A percentile compares a stretch with the other conserved stretches of the same genome.
phyloP scores from a whole-genome alignment of 2,329 filamentous ascomycete genomes.

The Arachnomyces sp. region DNA sequence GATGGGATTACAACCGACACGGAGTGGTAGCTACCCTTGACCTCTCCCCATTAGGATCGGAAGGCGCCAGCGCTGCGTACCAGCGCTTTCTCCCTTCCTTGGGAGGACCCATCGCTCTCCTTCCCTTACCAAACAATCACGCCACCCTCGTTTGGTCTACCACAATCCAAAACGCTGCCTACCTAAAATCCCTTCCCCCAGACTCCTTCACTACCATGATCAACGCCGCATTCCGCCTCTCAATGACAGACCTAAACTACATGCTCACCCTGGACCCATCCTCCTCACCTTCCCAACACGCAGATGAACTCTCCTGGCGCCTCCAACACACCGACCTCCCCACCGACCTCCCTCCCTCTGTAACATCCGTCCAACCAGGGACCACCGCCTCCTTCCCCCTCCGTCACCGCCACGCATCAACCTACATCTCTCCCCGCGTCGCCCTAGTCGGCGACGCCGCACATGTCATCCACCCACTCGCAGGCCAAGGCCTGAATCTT shows the following conservation, averaged over 20 bases:
- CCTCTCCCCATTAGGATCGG: conserved; percentile 46
- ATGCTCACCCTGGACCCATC: conserved; percentile 60
- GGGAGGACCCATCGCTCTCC: conserved; percentile 75
- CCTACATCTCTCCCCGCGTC: conserved; percentile 82
- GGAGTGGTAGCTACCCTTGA: conserved; percentile 85
- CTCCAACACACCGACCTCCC: conserved; percentile 58
- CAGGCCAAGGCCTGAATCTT: conserved; percentile 89
- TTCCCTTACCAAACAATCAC: conserved; percentile 76
- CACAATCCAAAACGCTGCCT: conserved; percentile 67
- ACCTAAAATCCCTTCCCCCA: conserved; percentile 66
- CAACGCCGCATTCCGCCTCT: conserved; percentile 85
- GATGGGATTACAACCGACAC: conserved; percentile 89
- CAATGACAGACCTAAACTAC: conserved; percentile 70
- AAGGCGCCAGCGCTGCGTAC: conserved; percentile 66
- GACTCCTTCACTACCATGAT: conserved; percentile 77
- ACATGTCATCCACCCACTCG: conserved; percentile 89
- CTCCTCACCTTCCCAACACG: conserved; percentile 37
- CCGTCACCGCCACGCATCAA: conserved; percentile 85
- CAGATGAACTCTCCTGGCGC: conserved; percentile 79
- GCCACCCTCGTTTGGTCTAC: conserved; percentile 94
- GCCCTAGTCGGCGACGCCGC: conserved; percentile 91
- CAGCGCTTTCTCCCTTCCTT: conserved; percentile 84
- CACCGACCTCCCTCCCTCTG: conserved; percentile 55
- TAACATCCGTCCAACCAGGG: conserved; percentile 65
- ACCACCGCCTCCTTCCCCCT: conserved; percentile 86